Percentiles rank a stretch among this genome's conserved stretches.
Conservation (phyloP, 352 stramenopile species). For the Phytophthora cryptogea region DNA sequence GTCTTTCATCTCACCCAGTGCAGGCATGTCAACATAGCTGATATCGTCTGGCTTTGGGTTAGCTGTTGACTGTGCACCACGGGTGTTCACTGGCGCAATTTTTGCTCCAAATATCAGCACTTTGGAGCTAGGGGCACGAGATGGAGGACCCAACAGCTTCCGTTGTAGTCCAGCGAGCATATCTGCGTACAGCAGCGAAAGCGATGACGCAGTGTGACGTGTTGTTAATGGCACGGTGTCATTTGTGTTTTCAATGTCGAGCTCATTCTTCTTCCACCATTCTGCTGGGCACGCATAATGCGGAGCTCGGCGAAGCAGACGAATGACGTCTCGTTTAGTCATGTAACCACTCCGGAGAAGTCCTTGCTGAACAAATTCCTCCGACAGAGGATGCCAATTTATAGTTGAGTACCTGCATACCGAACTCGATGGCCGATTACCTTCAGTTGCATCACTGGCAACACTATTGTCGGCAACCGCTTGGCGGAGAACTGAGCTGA, state of each 20-base stretch:
- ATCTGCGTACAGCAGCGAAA: slow-evolving; percentile 78
- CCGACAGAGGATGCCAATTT: slow-evolving; percentile 80
- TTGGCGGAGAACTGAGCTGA: slow-evolving; percentile 54
- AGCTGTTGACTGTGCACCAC: slow-evolving; percentile 20
- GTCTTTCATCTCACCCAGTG: slow-evolving; percentile 59
- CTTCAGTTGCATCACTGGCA: not conserved
- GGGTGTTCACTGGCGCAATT: slow-evolving; percentile 14
- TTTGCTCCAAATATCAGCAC: slow-evolving; percentile 68
- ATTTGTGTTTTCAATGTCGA: slow-evolving; percentile 24
- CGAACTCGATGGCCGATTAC: slow-evolving; percentile 4
- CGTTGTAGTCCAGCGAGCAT: slow-evolving; percentile 61
- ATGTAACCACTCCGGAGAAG: slow-evolving; percentile 68
- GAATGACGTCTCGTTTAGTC: slow-evolving; percentile 81
- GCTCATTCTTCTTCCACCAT: slow-evolving; percentile 71
- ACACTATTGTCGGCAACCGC: slow-evolving; percentile 32
- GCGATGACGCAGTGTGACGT: slow-evolving; percentile 73
- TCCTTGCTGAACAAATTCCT: slow-evolving; percentile 81
- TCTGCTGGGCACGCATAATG: slow-evolving; percentile 51
- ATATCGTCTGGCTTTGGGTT: slow-evolving; percentile 54
- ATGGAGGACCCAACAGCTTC: slow-evolving; percentile 48
- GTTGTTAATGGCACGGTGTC: slow-evolving; percentile 23
- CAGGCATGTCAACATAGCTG: slow-evolving; percentile 70
- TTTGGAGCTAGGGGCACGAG: slow-evolving; percentile 44
- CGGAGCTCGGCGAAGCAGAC: slow-evolving; percentile 63
- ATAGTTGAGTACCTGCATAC: slow-evolving; percentile 41